Evolutionary conservation across 805 yeast species (phyloP), one percentile per base, ranked within the genome.

Genomic region (Saccharomycopsis sp.): DNA sequence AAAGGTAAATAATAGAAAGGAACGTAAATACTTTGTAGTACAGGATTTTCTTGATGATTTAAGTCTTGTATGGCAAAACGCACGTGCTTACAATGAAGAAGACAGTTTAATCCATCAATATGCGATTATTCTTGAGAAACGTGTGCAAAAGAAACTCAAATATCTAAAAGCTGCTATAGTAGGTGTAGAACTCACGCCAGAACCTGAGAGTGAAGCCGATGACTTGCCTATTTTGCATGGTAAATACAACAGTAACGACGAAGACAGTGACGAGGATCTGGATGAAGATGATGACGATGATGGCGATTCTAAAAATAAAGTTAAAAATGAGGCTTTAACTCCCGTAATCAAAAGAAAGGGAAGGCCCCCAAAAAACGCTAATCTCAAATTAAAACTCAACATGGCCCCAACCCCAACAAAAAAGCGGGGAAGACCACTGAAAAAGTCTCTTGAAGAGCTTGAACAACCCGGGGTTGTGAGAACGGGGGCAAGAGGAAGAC

Each of bases 11-110:
- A 71, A 70, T 17, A 81, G 83, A 23, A 76, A 61, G 55, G 38
- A 56, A 5, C 58, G 24, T 2, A 58, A 79, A 34, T 81, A 82
- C 60, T 74, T 77, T 2, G 78, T 80, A 47, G 77, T 89, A 58
- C 80, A 78, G 42, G 82, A 77, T 54, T 87, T 90, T 66, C 72
- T 79, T 58, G 78, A 76, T 20, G 86, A 85, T 55, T 75, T 86
- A 3, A 72, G 75, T 29, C 73, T 85, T 56, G 84, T 93, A 14
- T 91, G 92, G 73, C 67, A 76, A 52, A 94, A 94, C 71, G 96
- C 97, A 1, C 83, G 83, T 67, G 69, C 78, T 1, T 93, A 84
- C 71, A 93, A 92, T 70, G 87, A 84, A 60, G 87, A 87, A 56
- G 82, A 80, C 1, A 82, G 94, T 56, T 76, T 82, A 56, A 84